Evolutionary conservation across 441 rosid genomes (phyloP), one percentile per base, ranked within the genome.

Genomic region (Francoa sonchifolia): DNA sequence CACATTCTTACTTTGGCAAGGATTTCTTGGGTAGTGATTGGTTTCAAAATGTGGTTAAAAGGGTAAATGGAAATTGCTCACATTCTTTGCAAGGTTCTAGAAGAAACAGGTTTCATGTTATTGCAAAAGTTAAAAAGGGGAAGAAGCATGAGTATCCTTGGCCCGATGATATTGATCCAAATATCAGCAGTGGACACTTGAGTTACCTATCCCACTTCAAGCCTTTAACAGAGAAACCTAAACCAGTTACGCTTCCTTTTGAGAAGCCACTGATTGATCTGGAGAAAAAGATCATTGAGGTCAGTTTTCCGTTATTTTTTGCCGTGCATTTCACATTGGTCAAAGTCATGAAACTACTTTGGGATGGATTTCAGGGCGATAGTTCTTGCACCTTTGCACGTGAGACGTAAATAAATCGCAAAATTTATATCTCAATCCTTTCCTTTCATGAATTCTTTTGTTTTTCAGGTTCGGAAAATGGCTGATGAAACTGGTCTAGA

Each of bases 71-170:
- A 12, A 12, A 49, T 25, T 50, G 27, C 50, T 32, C 47, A 18
- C 53, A 31, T 22, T 34, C 37, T 23, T 50, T 42, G 15, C 44
- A 21, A 16, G 55, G 48, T 35, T 17, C 36, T 13, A 6, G 58
- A 23, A 12, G 26, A 27, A 47, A 33, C 16, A 39, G 45, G 39
- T 38, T 51, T 28, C 32, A 35, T 30, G 22, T 55, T 26, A 8
- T 39, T 19, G 56, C 57, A 11, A 43, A 18, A 37, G 30, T 55
- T 39, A 52, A 65, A 27, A 65, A 82, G 66, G 73, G 62, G 50
- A 86, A 78, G 83, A 86, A 82, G 72, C 72, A 77, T 9, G 93
- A 86, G 33, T 75, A 76, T 37, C 96, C 96, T 0, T 80, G 95
- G 96, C 94, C 98, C 0, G 73, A 67, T 0, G 72, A 85, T 71